Evolutionary conservation across 441 rosid species (phyloP).

Genomic region (Adansonia grandidieri): DNA sequence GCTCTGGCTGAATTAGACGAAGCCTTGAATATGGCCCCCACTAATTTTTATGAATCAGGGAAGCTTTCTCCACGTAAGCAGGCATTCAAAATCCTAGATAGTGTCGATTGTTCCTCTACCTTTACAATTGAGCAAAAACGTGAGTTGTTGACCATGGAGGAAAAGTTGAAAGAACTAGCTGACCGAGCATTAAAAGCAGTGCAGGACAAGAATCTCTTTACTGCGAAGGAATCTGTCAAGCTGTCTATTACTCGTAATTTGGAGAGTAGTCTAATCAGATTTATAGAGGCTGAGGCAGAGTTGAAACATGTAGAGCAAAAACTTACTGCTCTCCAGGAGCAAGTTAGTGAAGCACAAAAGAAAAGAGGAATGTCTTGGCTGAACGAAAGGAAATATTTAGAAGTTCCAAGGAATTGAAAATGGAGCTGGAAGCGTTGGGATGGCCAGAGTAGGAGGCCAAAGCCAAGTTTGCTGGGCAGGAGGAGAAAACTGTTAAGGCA

Average conservation of each 20-base stretch:
- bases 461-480: neutral
- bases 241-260: neutral
- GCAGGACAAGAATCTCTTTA: neutral
- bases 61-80: neutral
- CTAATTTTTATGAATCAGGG: neutral
- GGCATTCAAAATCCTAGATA: neutral
- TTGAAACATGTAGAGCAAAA: neutral
- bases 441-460: neutral
- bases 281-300: neutral
- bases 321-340: neutral
- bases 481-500: neutral
- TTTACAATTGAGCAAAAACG: neutral
- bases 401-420: no score
- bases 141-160: constrained; percentile 1
- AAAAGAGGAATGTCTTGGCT: neutral
- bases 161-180: neutral
- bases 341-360: neutral
- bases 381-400: neutral
- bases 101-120: neutral
- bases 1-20: neutral
- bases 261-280: neutral
- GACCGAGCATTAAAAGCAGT: neutral
- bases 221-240: constrained; percentile 4
- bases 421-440: no score
- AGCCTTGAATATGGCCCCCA: neutral